Percentiles rank a stretch among this genome's conserved stretches.
Conservation (phyloP, 768 basidiomycete species). For the Rhodosporidiobolus sp. region DNA sequence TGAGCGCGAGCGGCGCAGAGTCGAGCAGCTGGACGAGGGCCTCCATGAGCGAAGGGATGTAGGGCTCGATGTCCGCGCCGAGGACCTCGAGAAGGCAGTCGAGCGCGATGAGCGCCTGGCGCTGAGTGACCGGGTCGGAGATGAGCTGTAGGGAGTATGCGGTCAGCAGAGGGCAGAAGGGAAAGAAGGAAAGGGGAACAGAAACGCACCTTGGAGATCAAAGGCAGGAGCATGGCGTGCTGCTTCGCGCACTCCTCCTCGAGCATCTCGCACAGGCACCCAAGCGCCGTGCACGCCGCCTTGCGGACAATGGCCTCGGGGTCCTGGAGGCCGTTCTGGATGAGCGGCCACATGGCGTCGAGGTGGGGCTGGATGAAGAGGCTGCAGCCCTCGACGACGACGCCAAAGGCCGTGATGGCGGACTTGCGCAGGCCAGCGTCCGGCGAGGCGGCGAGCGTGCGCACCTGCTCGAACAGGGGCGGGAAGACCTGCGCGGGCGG, state of each 20-base stretch:
- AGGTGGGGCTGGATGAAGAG: conserved; percentile 96
- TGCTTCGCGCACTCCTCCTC: conserved; percentile 84
- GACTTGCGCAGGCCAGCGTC: conserved; percentile 79
- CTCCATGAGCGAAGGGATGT: conserved; percentile 91
- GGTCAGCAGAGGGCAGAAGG: not conserved
- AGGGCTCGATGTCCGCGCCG: conserved; percentile 74
- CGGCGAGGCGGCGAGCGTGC: conserved; percentile 75
- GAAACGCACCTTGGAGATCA: conserved; percentile 51
- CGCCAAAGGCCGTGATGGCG: conserved; percentile 91
- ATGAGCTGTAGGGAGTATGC: conserved; percentile 60
- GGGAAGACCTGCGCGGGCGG: conserved; percentile 97
- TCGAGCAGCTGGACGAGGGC: conserved; percentile 81
- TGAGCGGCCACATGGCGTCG: conserved; percentile 84
- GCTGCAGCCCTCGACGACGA: conserved; percentile 93
- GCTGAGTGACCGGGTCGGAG: conserved; percentile 79
- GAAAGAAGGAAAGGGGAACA: conserved; percentile 13
- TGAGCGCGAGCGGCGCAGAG: conserved; percentile 77
- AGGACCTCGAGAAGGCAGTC: conserved; percentile 94
- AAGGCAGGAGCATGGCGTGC: conserved; percentile 74
- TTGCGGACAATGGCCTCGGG: conserved; percentile 80
- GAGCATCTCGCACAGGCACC: conserved; percentile 95
- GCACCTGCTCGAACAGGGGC: conserved; percentile 73
- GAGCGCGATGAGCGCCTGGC: conserved; percentile 90
- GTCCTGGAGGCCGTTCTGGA: conserved; percentile 84
- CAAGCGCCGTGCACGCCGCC: conserved; percentile 91